Evolutionary conservation across 176 grass and related monocot genomes (phyloP).

Genomic region (Musa beccarii): DNA sequence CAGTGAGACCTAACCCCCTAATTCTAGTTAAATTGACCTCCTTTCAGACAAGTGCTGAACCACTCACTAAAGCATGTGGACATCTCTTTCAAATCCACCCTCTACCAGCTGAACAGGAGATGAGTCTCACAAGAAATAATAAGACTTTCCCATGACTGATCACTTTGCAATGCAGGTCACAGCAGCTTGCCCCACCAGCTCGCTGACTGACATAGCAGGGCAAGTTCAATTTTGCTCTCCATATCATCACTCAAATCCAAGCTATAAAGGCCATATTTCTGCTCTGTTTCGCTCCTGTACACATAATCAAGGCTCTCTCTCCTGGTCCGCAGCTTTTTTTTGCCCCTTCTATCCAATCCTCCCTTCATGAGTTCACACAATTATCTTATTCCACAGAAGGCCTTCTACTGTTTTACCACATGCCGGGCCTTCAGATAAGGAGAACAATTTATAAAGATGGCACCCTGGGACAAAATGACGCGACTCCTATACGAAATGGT

Average conservation of each 20-base stretch:
- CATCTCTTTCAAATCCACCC: not conserved
- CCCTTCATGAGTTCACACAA: not conserved
- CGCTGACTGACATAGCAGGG: too few relatives aligned
- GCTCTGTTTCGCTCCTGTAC: not conserved
- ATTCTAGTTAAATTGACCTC: not conserved
- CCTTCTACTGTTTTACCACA: not conserved
- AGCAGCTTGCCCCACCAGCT: too few relatives aligned
- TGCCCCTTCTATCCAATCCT: not conserved
- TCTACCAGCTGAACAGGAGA: not conserved
- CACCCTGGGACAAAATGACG: not conserved
- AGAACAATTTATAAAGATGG: not conserved
- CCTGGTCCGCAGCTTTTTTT: not conserved
- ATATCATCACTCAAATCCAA: too few relatives aligned
- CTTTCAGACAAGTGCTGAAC: not conserved
- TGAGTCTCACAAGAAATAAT: not conserved
- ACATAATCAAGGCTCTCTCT: not conserved
- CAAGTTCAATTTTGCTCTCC: too few relatives aligned
- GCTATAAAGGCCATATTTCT: not conserved
- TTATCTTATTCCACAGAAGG: not conserved
- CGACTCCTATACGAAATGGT: not conserved
- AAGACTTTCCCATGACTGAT: too few relatives aligned
- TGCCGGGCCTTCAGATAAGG: not conserved
- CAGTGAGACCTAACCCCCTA: not conserved
- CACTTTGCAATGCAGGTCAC: too few relatives aligned
- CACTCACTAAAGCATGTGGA: slow-evolving; percentile 1